These are phyloP conservation scores for Leucosporidium creatinivorum DNA, from an alignment of 768 basidiomycete species.

Conservation along the genomic window DNA sequence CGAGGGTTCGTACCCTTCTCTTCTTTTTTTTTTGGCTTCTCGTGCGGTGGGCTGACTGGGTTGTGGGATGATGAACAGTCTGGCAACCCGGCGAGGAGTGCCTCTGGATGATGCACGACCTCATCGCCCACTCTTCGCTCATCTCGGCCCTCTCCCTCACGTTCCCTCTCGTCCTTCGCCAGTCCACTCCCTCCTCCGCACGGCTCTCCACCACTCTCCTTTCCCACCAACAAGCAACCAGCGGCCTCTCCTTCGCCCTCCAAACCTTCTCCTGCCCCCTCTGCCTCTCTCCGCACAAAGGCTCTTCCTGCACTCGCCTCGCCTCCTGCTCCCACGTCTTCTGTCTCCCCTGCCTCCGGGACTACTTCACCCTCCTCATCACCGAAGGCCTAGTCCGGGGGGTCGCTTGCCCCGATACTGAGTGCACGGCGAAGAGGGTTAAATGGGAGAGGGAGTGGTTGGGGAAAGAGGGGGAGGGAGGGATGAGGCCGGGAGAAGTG, in stretches of 20 bases:
- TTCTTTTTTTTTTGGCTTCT: background rate
- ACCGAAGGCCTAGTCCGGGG: conserved; percentile 33
- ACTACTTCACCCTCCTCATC: conserved; percentile 35
- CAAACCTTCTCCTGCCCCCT: conserved; percentile 6
- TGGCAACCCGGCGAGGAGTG: conserved; percentile 21
- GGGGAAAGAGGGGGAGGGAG: conserved; percentile 24
- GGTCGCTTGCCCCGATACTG: conserved; percentile 29
- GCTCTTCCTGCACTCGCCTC: conserved; percentile 10
- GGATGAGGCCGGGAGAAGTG: conserved; percentile 4
- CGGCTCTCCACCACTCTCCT: background rate
- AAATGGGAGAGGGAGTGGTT: conserved; percentile 26
- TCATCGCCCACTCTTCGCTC: conserved; percentile 7
- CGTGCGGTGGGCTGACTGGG: background rate
- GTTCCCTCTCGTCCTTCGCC: conserved; percentile 4
- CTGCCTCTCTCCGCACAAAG: conserved; percentile 12
- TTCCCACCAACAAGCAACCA: background rate
- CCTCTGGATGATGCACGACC: conserved; percentile 16
- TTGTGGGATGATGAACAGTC: background rate
- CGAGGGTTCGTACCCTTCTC: background rate
- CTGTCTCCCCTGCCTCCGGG: conserved; percentile 33
- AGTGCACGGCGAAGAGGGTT: conserved; percentile 29
- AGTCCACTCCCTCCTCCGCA: background rate
- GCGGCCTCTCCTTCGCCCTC: background rate
- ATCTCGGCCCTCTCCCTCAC: conserved; percentile 4
- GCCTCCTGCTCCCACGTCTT: conserved; percentile 22